Evolutionary conservation across 306 rosid genomes (phyloP).

Genomic region (Cyclanthera cordifolia): DNA sequence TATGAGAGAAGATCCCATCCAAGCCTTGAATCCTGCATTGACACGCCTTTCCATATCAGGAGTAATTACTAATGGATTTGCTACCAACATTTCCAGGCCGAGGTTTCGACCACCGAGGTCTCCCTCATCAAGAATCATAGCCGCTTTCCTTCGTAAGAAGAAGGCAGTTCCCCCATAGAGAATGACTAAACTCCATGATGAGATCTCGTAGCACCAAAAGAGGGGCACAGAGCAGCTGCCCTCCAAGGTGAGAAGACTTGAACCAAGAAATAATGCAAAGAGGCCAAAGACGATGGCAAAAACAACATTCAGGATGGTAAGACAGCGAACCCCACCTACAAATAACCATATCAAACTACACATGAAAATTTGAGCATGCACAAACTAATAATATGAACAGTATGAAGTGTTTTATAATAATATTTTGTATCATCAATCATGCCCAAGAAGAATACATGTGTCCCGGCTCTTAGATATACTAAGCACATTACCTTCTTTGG

Average conservation of each 20-base stretch:
- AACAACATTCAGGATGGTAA: conserved; percentile 62
- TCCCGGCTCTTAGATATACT: not conserved
- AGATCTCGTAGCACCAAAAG: conserved; percentile 85
- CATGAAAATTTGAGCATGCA: not conserved
- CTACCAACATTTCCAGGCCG: conserved; percentile 91
- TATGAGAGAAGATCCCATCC: conserved; percentile 95
- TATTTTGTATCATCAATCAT: too few species aligned
- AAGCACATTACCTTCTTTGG: not conserved
- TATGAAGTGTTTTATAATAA: not conserved
- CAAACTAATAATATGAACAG: not conserved
- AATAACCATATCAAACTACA: conserved; percentile 10
- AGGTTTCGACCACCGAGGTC: conserved; percentile 44
- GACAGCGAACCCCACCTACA: conserved; percentile 90
- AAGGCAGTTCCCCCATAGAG: conserved; percentile 81
- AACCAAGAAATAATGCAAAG: conserved; percentile 87
- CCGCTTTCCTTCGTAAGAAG: conserved; percentile 65
- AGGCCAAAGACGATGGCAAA: conserved; percentile 73
- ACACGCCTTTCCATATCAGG: conserved; percentile 81
- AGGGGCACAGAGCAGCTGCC: conserved; percentile 77
- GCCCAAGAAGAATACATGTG: not conserved
- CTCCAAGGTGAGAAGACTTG: conserved; percentile 74
- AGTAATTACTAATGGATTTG: conserved; percentile 59
- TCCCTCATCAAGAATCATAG: conserved; percentile 59
- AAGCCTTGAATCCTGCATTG: conserved; percentile 76
- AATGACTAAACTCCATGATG: conserved; percentile 70